A percentile compares a stretch with the other conserved stretches of the same genome.
Evolutionary conservation across 345 rosid genomes (phyloP).

Genomic region (Heritiera fomes): DNA sequence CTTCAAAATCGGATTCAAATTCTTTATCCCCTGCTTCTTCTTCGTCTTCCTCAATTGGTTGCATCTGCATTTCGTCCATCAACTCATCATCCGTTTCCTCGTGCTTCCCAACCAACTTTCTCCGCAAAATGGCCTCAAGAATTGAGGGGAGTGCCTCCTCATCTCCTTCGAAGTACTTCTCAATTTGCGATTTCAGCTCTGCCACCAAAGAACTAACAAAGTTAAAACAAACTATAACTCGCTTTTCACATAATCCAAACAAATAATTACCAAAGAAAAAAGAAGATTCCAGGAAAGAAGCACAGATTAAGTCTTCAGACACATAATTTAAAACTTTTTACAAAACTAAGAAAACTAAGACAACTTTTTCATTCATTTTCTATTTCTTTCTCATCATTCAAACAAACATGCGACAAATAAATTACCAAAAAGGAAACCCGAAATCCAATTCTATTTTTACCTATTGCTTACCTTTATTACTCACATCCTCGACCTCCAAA

Average conservation of each 20-base stretch:
- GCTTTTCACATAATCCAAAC: background rate
- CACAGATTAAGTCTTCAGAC: background rate
- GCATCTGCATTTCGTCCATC: conserved; percentile 44
- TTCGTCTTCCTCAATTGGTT: conserved; percentile 37
- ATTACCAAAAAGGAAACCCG: background rate
- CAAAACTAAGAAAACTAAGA: background rate
- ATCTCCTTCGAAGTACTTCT: conserved; percentile 74
- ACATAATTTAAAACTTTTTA: background rate
- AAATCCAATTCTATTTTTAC: background rate
- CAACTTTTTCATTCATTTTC: background rate
- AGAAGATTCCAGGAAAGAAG: background rate
- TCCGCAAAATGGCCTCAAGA: conserved; percentile 62
- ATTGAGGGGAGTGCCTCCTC: conserved; percentile 71
- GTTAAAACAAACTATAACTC: conserved; percentile 15
- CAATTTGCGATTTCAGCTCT: conserved; percentile 67
- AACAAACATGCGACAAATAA: background rate
- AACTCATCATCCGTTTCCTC: conserved; percentile 77
- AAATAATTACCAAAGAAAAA: background rate
- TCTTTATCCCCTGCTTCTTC: conserved; percentile 40
- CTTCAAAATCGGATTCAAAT: conserved; percentile 79
- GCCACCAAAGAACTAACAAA: conserved; percentile 27
- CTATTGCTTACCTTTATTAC: conserved; percentile 5
- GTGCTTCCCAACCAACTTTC: conserved; percentile 58
- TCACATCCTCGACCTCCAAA: conserved; percentile 11
- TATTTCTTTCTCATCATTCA: background rate